Evolutionary conservation across 2,329 filamentous ascomycete genomes (phyloP), one percentile per base, ranked within the genome.

Genomic region (Scytalidium lignicola): DNA sequence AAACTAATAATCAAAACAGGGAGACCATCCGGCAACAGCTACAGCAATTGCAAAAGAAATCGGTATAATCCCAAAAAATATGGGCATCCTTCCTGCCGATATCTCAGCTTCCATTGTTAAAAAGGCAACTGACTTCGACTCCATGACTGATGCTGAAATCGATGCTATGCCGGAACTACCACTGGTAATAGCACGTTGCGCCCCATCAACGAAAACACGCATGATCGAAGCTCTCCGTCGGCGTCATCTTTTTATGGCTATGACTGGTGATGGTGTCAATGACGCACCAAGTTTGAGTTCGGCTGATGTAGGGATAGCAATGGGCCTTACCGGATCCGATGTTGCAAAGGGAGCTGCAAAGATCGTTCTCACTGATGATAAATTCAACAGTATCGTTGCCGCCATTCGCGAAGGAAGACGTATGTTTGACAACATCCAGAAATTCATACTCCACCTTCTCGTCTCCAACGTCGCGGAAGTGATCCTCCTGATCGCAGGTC

Each of bases 281-380:
- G 76, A 80, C 56, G 73, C 73, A 13, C 76, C 76, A 5, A 75
- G 72, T 23, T 65, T 80, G 26, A 76, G 75, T 54, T 70, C 70
- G 18, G 73, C 76, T 13, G 75, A 79, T 55, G 75, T 79, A 3
- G 76, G 76, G 48, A 79, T 79, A 46, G 81, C 80, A 26, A 85
- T 85, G 80, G 81, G 80, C 13, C 41, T 62, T 4, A 68, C 73
- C 53, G 81, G 82, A 2, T 82, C 76, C 13, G 83, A 86, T 52
- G 81, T 86, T 3, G 81, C 82, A 20, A 85, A 85, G 61, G 75
- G 76, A 44, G 82, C 82, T 8, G 71, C 75, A 1, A 74, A 67
- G 42, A 78, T 79, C 52, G 74, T 79, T 12, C 65, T 80, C 10
- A 75, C 74, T 2, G 74, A 79, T 56, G 76, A 79, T 61, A 78